A percentile compares a stretch with the other conserved stretches of the same genome.
Conservation (phyloP, 805 yeast genomes). For the Myxozyma sirexii region DNA sequence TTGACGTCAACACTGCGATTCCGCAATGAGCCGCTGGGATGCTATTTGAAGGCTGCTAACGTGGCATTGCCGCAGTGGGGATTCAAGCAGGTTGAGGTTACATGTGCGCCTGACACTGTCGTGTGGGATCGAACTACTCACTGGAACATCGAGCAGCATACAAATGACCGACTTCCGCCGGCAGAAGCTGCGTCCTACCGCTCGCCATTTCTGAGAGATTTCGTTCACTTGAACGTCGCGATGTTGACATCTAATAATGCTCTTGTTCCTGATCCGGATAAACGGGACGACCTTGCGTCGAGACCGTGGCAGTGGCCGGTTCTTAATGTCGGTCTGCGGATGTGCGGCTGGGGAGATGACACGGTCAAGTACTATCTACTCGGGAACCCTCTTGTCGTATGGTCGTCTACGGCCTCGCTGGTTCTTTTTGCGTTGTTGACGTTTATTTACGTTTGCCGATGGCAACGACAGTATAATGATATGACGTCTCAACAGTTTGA, state of each 20-base stretch:
- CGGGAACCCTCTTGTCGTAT: slow-evolving; percentile 65
- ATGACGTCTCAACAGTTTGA: slow-evolving; percentile 49
- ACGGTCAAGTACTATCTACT: slow-evolving; percentile 64
- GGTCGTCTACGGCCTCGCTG: slow-evolving; percentile 61
- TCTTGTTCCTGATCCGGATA: slow-evolving; percentile 72
- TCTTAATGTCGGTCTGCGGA: slow-evolving; percentile 66
- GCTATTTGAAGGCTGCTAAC: slow-evolving; percentile 87
- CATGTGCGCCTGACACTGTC: slow-evolving; percentile 58
- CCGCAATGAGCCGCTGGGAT: slow-evolving; percentile 65
- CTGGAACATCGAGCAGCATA: slow-evolving; percentile 81
- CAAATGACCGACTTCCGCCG: slow-evolving; percentile 52
- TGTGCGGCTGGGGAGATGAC: slow-evolving; percentile 69
- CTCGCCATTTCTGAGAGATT: slow-evolving; percentile 65
- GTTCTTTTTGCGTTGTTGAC: slow-evolving; percentile 47
- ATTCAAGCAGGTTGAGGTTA: slow-evolving; percentile 94
- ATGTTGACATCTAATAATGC: slow-evolving; percentile 88
- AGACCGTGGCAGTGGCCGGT: slow-evolving; percentile 86
- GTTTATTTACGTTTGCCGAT: slow-evolving; percentile 49
- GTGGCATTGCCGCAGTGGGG: slow-evolving; percentile 92
- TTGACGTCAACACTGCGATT: slow-evolving; percentile 82
- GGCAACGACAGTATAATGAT: slow-evolving; percentile 69
- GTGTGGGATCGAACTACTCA: slow-evolving; percentile 64
- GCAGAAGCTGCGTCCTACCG: slow-evolving; percentile 50
- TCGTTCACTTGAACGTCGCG: slow-evolving; percentile 69
- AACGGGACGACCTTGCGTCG: slow-evolving; percentile 70